Conservation (phyloP, 2,329 filamentous ascomycete species). For the Aureobasidium mangrovei region DNA sequence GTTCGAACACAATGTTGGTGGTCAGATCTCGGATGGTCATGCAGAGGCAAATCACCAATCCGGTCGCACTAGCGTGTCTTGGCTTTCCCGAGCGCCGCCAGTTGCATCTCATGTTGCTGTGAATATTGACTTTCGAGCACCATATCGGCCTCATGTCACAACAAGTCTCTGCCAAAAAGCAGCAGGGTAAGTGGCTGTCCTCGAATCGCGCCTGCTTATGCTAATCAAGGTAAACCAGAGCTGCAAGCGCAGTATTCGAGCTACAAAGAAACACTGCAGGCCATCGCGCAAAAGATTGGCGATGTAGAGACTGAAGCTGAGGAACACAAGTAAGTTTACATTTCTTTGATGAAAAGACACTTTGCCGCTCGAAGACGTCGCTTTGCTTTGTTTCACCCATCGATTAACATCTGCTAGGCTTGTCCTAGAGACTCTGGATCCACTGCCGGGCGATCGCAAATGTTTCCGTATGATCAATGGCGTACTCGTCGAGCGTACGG, state of each 20-base stretch:
- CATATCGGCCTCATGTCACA: conserved; percentile 36
- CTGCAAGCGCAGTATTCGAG: conserved; percentile 71
- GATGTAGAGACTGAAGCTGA: conserved; percentile 96
- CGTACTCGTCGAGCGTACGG: conserved; percentile 86
- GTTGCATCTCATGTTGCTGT: background rate
- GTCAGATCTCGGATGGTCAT: background rate
- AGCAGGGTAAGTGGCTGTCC: conserved; percentile 51
- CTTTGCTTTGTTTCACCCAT: background rate
- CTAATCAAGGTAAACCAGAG: conserved; percentile 43
- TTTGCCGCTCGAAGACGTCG: too few species aligned
- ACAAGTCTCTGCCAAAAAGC: conserved; percentile 56
- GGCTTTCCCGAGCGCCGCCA: conserved; percentile 10
- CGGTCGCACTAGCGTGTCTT: conserved; percentile 8
- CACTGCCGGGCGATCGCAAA: conserved; percentile 76
- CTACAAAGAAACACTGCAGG: conserved; percentile 71
- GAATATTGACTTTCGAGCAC: background rate
- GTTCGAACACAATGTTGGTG: background rate
- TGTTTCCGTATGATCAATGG: conserved; percentile 99
- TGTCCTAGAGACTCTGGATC: conserved; percentile 83
- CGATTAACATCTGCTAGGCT: conserved; percentile 49
- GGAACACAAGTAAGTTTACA: conserved; percentile 74
- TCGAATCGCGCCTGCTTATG: background rate
- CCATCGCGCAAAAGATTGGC: conserved; percentile 91
- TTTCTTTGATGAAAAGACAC: background rate
- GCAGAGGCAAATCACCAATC: conserved; percentile 5